Conservation (phyloP, 2,329 filamentous ascomycete genomes). For the Colletotrichum falcatum region DNA sequence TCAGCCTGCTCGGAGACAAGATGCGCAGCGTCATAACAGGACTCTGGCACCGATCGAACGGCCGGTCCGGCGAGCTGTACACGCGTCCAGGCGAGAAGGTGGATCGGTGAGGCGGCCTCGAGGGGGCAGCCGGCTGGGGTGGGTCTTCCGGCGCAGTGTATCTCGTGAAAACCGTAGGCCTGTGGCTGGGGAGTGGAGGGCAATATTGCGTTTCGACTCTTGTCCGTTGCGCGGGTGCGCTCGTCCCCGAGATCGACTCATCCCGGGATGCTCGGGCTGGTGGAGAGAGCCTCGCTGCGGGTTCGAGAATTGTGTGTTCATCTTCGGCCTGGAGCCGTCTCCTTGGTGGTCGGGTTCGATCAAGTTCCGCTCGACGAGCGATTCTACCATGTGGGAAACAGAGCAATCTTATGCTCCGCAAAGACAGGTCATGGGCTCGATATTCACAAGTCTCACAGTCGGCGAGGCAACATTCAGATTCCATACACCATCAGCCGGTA, state of each 20-base stretch:
- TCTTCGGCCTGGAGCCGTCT: neutral
- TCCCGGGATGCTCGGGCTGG: slow-evolving; percentile 5
- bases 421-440: neutral
- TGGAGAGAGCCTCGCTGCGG: slow-evolving; percentile 14
- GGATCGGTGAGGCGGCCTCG: slow-evolving; percentile 6
- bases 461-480: slow-evolving; percentile 6
- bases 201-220: slow-evolving; percentile 26
- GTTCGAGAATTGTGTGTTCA: slow-evolving; percentile 24
- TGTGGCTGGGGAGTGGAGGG: slow-evolving; percentile 11
- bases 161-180: slow-evolving; percentile 17
- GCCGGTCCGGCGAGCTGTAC: slow-evolving; percentile 29
- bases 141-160: slow-evolving; percentile 28
- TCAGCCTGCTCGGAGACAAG: slow-evolving; percentile 25
- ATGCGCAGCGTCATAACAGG: slow-evolving; percentile 35
- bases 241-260: neutral
- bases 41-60: slow-evolving; percentile 24
- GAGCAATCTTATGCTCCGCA: neutral
- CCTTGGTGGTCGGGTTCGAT: neutral
- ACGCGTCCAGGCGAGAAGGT: slow-evolving; percentile 24
- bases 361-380: neutral
- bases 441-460: neutral
- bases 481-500: neutral
- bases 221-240: slow-evolving; percentile 8
- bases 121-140: neutral
- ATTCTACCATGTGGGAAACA: neutral